These are phyloP conservation scores for Beauveria medogensis DNA, from an alignment of 2,329 filamentous ascomycete species.

Conservation along the genomic window DNA sequence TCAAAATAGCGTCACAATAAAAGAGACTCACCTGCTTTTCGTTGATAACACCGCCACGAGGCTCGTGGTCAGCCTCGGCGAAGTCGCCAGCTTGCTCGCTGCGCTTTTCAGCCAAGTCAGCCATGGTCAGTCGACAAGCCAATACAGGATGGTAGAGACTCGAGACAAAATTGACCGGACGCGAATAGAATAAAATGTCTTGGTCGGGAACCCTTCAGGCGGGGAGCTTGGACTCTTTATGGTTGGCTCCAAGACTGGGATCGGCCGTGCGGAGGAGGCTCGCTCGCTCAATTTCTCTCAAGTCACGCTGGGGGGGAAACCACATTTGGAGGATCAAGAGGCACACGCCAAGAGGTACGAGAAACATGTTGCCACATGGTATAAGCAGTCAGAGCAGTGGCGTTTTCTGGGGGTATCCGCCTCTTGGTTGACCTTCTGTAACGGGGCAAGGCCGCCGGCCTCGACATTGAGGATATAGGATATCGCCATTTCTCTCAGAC, in stretches of 20 bases:
- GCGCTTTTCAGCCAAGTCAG: slow-evolving; percentile 8
- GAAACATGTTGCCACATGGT: neutral
- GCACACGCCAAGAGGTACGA: neutral
- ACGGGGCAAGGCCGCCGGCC: neutral
- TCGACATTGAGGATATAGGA: neutral
- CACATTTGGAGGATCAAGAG: neutral
- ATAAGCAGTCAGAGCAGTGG: neutral
- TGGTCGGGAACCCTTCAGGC: neutral
- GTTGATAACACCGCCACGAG: neutral
- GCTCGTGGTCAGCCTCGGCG: neutral
- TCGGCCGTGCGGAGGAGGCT: neutral
- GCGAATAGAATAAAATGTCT: neutral
- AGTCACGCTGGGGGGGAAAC: neutral
- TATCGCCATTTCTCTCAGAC: neutral
- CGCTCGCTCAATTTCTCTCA: neutral
- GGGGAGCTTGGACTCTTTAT: slow-evolving; percentile 3
- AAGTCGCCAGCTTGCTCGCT: slow-evolving; percentile 1
- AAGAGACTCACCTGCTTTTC: neutral
- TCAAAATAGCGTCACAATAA: neutral
- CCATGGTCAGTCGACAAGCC: slow-evolving; percentile 1
- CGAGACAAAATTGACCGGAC: neutral
- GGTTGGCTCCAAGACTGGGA: neutral
- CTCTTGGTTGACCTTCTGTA: slow-evolving; percentile 6
- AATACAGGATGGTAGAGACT: neutral
- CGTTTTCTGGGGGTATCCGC: neutral